Evolutionary conservation across 805 yeast species (phyloP), one percentile per base, ranked within the genome.

Genomic region (Metschnikowia aberdeeniae): DNA sequence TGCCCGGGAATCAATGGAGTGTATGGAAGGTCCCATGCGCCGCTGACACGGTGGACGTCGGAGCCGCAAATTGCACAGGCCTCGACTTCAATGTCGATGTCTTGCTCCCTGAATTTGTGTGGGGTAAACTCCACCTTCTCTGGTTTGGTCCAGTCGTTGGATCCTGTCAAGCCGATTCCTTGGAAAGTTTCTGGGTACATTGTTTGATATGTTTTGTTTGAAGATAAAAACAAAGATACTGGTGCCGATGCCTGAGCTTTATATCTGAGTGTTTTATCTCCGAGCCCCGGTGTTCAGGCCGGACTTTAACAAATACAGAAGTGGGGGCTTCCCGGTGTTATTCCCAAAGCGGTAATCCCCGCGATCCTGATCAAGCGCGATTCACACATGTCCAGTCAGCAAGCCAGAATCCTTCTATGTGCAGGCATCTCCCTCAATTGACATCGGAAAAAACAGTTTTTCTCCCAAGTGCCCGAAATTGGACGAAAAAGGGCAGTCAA

Each of bases 41-140:
- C 81, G 43, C 63, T 62, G 34, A 68, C 65, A 20, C 75, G 64
- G 59, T 80, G 84, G 43, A 74, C 66, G 53, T 81, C 86, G 20
- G 78, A 68, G 34, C 82, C 84, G 61, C 86, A 81, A 20, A 81
- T 40, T 10, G 45, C 51, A 28, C 51, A 47, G 5, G 43, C 42
- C 32, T 47, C 49, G 17, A 47, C 36, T 26, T 47, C 48, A 26
- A 47, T 35, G 28, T 47, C 51, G 20, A 47, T 36, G 14, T 47
- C 51, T 40, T 47, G 40, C 13, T 47, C 51, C 43, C 51, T 47
- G 36, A 47, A 47, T 12, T 40, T 34, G 32, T 44, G 48, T 4
- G 51, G 51, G 19, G 34, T 38, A 34, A 44, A 44, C 37, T 47
- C 49, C 22, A 47, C 36, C 27, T 17, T 41, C 17, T 44, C 36